A percentile compares a stretch with the other conserved stretches of the same genome.
Evolutionary conservation across 805 yeast genomes (phyloP).

Genomic region (Kazachstania kunashirensis): DNA sequence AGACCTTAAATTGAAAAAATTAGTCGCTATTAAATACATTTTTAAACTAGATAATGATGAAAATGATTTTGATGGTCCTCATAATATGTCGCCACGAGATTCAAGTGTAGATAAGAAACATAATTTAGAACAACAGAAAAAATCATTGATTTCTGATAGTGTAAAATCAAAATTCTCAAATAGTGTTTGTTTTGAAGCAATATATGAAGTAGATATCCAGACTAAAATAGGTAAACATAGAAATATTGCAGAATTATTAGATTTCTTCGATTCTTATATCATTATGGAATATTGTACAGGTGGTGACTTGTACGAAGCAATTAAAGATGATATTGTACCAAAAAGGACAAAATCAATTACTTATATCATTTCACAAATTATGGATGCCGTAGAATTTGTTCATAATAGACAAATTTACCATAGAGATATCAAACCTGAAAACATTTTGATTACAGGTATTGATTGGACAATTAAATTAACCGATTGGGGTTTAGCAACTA

Average conservation of each 20-base stretch:
- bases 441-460: slow-evolving; percentile 47
- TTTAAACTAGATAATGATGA: slow-evolving; percentile 43
- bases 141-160: slow-evolving; percentile 31
- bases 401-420: slow-evolving; percentile 68
- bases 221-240: slow-evolving; percentile 48
- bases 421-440: slow-evolving; percentile 75
- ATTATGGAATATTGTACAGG: slow-evolving; percentile 77
- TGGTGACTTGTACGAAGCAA: slow-evolving; percentile 80
- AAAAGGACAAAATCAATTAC: slow-evolving; percentile 36
- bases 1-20: slow-evolving; percentile 41
- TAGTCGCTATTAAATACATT: slow-evolving; percentile 82
- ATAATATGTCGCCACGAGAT: slow-evolving; percentile 4
- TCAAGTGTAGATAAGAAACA: slow-evolving; percentile 19
- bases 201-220: slow-evolving; percentile 59
- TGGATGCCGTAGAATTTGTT: slow-evolving; percentile 68
- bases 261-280: slow-evolving; percentile 57
- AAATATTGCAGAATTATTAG: slow-evolving; percentile 51
- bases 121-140: slow-evolving; percentile 12
- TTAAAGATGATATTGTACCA: slow-evolving; percentile 53
- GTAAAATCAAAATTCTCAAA: slow-evolving; percentile 31
- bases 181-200: slow-evolving; percentile 45
- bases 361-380: slow-evolving; percentile 48
- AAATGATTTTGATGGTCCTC: slow-evolving; percentile 11
- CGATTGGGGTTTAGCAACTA: slow-evolving; percentile 69
- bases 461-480: slow-evolving; percentile 54